Evolutionary conservation across 192 early-diverging fungal genomes (phyloP).

Genomic region (Backusella australiensis): DNA sequence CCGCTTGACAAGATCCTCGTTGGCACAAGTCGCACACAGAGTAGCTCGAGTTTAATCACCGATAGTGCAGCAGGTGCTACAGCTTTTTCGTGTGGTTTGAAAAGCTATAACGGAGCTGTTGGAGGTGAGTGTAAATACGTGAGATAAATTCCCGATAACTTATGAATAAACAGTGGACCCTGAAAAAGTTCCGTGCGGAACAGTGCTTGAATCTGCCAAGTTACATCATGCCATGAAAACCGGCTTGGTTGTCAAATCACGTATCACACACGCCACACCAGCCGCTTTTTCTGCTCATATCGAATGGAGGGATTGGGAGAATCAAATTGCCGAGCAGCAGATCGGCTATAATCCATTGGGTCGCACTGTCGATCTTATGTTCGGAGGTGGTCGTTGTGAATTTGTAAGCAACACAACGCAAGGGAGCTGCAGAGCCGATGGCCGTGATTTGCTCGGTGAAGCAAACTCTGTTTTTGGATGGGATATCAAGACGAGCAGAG

Average conservation of each 20-base stretch:
- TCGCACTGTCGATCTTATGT: conserved; percentile 80
- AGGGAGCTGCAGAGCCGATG: conserved; percentile 77
- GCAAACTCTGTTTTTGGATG: conserved; percentile 59
- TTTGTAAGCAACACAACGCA: conserved; percentile 66
- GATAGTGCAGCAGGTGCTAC: conserved; percentile 98
- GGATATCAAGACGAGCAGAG: conserved; percentile 24
- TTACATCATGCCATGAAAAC: conserved; percentile 68
- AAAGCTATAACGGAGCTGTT: conserved; percentile 94
- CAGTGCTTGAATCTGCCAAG: conserved; percentile 93
- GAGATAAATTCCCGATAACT: neutral
- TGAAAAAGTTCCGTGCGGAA: conserved; percentile 76
- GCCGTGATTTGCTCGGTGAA: conserved; percentile 62
- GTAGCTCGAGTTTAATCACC: conserved; percentile 77
- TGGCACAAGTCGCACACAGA: conserved; percentile 85
- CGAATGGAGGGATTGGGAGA: conserved; percentile 71
- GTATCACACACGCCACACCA: conserved; percentile 93
- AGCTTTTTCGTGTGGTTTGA: conserved; percentile 87
- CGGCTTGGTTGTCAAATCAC: conserved; percentile 90
- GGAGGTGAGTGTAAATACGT: conserved; percentile 47
- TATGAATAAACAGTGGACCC: conserved; percentile 49
- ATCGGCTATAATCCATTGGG: conserved; percentile 89
- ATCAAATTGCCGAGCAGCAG: conserved; percentile 86
- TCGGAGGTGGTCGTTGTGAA: conserved; percentile 90
- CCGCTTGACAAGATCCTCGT: conserved; percentile 72
- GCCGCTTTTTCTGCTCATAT: conserved; percentile 84